Evolutionary conservation across 345 rosid genomes (phyloP), one percentile per base, ranked within the genome.

Genomic region (Eucalyptus tenuipes): DNA sequence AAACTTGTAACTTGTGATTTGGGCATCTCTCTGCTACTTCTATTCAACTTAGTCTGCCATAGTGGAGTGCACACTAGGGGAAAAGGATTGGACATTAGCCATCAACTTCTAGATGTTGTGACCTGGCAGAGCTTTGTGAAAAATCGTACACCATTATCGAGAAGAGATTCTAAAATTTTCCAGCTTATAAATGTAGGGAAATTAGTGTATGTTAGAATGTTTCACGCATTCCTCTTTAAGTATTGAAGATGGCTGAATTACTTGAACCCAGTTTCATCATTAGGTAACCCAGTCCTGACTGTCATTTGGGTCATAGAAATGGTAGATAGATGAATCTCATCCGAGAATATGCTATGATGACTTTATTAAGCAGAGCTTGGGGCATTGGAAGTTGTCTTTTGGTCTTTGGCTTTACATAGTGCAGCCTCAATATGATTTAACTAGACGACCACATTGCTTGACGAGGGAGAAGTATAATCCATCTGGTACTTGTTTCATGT

Each of bases 101-200:
- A 37, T 75, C 82, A 75, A 37, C 82, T 75, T 75, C 47, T 40
- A 75, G 47, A 40, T 75, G 47, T 75, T 37, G 82, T 75, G 47
- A 71, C 27, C 27, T 40, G 82, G 25, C 82, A 75, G 82, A 75
- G 29, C 82, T 75, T 75, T 75, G 82, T 37, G 82, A 75, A 75
- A 14, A 40, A 20, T 40, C 0, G 15, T 20, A 37, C 45, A 75
- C 82, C 82, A 5, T 75, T 75, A 75, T 75, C 0, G 5, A 75
- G 7, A 40, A 40, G 82, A 75, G 82, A 75, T 40, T 75, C 27
- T 75, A 75, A 37, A 75, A 75, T 20, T 75, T 18, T 75, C 82
- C 14, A 5, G 82, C 15, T 75, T 75, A 42, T 75, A 75, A 40
- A 75, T 37, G 47, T 40, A 75, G 82, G 27, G 47, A 75, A 75